A percentile compares a stretch with the other conserved stretches of the same genome.
phyloP scores from a whole-genome alignment of 345 rosid species.

The Brassica carinata region DNA sequence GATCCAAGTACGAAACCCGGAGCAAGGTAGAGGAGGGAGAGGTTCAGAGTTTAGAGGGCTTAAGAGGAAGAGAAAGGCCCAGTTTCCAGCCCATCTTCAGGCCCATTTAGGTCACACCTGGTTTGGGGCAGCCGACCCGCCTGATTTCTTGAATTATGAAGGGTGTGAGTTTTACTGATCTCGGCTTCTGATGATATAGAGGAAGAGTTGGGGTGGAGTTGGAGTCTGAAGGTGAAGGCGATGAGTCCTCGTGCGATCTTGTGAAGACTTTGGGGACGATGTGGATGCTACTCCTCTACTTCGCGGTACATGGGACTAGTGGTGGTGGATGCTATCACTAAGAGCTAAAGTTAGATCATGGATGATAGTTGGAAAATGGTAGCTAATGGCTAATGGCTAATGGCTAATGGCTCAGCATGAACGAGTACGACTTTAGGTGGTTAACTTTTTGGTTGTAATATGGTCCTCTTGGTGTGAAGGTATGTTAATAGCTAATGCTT shows the following conservation, averaged over 20 bases:
- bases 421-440: neutral
- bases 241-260: conserved; percentile 61
- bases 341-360: conserved; percentile 11
- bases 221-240: conserved; percentile 44
- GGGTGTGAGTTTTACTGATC: too few relatives aligned
- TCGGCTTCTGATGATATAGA: conserved; percentile 63
- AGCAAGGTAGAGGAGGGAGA: conserved; percentile 38
- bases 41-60: conserved; percentile 51
- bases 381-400: neutral
- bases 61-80: conserved; percentile 62
- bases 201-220: conserved; percentile 69
- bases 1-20: conserved; percentile 72
- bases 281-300: conserved; percentile 52
- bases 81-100: conserved; percentile 69
- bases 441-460: neutral
- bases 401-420: neutral
- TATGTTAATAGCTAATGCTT: neutral
- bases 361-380: neutral
- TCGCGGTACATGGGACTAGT: conserved; percentile 60
- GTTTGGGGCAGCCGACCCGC: conserved; percentile 63
- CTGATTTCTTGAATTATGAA: conserved; percentile 68
- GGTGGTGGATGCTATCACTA: conserved; percentile 5
- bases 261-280: conserved; percentile 57
- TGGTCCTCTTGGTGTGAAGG: neutral
- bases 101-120: conserved; percentile 52